Conservation (phyloP, 169 alveolate species). For the Eimeria tenella region DNA sequence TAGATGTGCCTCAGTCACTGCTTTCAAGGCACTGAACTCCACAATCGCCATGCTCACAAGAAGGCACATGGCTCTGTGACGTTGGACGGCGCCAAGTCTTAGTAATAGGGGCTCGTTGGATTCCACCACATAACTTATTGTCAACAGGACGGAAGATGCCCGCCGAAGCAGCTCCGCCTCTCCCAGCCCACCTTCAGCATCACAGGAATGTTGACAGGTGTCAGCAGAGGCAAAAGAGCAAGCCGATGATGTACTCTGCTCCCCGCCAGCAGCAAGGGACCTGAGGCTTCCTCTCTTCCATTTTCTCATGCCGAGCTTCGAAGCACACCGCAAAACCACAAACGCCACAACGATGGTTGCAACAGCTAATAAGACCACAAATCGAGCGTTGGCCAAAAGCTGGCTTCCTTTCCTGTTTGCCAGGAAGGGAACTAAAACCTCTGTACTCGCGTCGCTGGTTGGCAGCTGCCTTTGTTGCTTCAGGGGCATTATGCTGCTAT, state of each 20-base stretch:
- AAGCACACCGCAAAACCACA: neutral
- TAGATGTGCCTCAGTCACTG: neutral
- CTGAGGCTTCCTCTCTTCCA: neutral
- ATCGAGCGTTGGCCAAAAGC: too few relatives aligned
- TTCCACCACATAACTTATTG: neutral
- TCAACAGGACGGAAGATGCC: neutral
- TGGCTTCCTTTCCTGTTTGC: too few relatives aligned
- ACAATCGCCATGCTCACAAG: neutral
- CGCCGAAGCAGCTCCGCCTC: neutral
- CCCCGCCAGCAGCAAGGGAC: too few relatives aligned
- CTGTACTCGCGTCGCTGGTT: too few relatives aligned
- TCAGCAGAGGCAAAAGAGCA: neutral
- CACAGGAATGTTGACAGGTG: neutral
- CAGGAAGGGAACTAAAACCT: too few relatives aligned
- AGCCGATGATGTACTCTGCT: too few relatives aligned
- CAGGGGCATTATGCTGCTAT: too few relatives aligned
- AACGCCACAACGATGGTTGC: neutral
- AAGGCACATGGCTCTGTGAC: neutral
- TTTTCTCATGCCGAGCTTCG: neutral
- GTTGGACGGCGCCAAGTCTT: neutral
- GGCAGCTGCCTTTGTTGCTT: too few relatives aligned
- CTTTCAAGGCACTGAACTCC: neutral
- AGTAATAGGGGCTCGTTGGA: neutral
- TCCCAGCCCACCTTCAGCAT: neutral
- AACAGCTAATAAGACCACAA: neutral